Base-by-base conservation (phyloP, 129 eudicot species). In the Flaveria brownii region DNA sequence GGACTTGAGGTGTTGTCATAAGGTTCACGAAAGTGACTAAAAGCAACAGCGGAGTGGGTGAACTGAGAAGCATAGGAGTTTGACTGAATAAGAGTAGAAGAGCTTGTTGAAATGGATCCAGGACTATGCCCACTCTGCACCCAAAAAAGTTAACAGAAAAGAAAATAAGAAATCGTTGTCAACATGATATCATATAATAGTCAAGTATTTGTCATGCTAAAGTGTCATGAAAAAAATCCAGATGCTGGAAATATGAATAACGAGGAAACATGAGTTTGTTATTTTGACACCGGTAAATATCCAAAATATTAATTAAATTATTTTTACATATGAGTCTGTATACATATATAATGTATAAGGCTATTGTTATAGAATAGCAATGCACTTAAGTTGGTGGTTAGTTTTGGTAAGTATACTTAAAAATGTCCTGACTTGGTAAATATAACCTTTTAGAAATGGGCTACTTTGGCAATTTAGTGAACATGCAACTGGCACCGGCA, bases 1-100 rank as follows among this genome's bases (percentile, higher is more conserved):
- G 96, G 92, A 84, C 90, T 90, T 10, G 93, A 82, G 51, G 70
- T 75, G 81, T 23, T 87, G 23, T 80, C 89, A 80, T 83, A 81
- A 70, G 80, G 78, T 26, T 85, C 95, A 77, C 82, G 75, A 74
- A 78, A 78, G 73, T 85, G 88, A 80, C 41, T 45, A 36, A 36
- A 36, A 36, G 41, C 41, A 36, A 36, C 41, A 36, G 41, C 7
- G 4, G 41, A 36, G 41, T 36, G 41, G 41, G 8, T 36, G 41
- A 5, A 36, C 41, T 36, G 41, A 36, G 41, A 36, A 36, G 41
- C 8, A 36, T 36, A 36, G 41, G 41, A 36, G 41, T 36, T 36
- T 36, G 41, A 36, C 41, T 36, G 41, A 5, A 36, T 36, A 36
- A 36, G 41, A 36, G 41, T 36, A 75, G 89, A 83, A 76, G 89